Conservation (phyloP, 2,329 filamentous ascomycete species). For the Alternaria rosae region DNA sequence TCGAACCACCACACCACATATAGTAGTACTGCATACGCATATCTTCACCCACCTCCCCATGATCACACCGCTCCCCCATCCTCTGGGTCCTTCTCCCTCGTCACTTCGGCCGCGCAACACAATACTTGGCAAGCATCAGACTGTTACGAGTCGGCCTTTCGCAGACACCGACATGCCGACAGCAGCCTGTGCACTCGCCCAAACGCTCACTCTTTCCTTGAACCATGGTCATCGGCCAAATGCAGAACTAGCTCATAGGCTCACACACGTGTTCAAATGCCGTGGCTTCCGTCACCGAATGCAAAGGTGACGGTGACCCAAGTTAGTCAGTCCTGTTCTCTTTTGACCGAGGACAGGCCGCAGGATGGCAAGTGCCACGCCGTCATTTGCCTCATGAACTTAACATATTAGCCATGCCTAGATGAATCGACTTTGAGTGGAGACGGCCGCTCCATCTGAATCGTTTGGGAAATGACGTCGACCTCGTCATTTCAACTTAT, state of each 20-base stretch:
- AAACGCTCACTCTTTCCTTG: neutral
- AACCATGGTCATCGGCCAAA: neutral
- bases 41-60: slow-evolving; percentile 2
- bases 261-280: neutral
- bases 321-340: neutral
- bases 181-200: neutral
- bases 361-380: neutral
- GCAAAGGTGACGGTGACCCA: neutral
- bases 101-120: neutral
- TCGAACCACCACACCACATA: neutral
- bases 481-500: neutral
- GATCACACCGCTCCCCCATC: neutral
- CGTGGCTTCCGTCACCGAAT: neutral
- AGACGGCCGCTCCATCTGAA: neutral
- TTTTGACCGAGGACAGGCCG: neutral
- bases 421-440: neutral
- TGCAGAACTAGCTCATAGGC: neutral
- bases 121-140: neutral
- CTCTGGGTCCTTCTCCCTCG: neutral
- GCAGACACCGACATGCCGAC: slow-evolving; percentile 20
- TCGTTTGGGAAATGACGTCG: neutral
- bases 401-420: neutral
- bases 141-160: slow-evolving; percentile 9
- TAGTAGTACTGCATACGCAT: neutral
- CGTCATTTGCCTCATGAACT: neutral